Evolutionary conservation across 169 alveolate species (phyloP).

Genomic region (Plasmodium reichenowi): DNA sequence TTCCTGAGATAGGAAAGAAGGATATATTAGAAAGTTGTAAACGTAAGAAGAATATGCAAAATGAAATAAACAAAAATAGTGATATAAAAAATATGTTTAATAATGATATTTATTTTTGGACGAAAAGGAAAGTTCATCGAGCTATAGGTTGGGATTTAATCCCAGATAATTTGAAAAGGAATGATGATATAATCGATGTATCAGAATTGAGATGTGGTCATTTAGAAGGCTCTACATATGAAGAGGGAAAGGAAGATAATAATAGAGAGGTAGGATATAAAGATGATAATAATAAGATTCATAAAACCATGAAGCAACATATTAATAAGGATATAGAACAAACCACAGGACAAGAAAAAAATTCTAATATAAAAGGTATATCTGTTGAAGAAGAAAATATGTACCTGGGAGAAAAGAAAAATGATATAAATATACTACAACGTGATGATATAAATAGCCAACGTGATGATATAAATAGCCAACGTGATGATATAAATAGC

Average conservation of each 20-base stretch:
- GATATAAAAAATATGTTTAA: constrained; percentile 34
- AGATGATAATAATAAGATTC: background rate
- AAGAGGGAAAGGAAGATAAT: background rate
- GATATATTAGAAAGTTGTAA: constrained; percentile 64
- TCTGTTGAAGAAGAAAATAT: too few relatives aligned
- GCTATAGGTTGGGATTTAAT: constrained; percentile 51
- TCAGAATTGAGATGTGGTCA: constrained; percentile 23
- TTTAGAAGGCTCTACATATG: too few relatives aligned
- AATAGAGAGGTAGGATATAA: background rate
- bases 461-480: background rate
- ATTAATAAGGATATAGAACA: background rate
- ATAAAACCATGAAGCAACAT: background rate
- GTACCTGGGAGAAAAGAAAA: background rate
- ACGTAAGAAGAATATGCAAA: constrained; percentile 53
- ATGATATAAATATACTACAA: background rate
- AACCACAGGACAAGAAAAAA: background rate
- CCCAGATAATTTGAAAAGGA: background rate
- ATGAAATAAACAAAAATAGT: constrained; percentile 71
- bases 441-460: background rate
- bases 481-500: background rate
- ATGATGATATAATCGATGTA: constrained; percentile 49
- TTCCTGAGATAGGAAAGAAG: constrained; percentile 57
- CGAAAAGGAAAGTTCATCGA: constrained; percentile 65
- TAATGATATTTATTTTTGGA: constrained; percentile 71
- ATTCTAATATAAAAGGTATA: background rate